Percentiles rank a stretch among this genome's conserved stretches.
These are phyloP conservation scores for Talaromyces pinophilus DNA, from an alignment of 2,329 filamentous ascomycete genomes.

Conservation along the genomic window DNA sequence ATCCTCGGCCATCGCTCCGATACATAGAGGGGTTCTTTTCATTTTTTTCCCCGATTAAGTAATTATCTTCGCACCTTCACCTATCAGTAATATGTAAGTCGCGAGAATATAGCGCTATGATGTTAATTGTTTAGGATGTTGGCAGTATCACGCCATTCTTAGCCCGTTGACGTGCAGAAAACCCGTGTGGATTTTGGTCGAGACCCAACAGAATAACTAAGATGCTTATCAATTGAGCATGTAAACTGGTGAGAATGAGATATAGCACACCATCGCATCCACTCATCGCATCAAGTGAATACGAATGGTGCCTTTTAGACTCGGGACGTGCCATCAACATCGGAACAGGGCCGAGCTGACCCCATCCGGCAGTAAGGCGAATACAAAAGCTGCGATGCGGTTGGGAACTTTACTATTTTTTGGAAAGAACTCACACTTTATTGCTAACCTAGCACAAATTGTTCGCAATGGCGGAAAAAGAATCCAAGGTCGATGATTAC, in stretches of 20 bases:
- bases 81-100: not conserved
- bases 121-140: not conserved
- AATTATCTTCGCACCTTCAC: not conserved
- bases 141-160: constrained; percentile 14
- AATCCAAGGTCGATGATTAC: not conserved
- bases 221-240: not conserved
- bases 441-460: not conserved
- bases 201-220: not conserved
- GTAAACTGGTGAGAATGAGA: not conserved
- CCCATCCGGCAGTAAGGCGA: not conserved
- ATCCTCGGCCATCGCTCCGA: not conserved
- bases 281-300: constrained; percentile 6
- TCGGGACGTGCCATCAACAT: not conserved
- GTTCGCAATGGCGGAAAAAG: not conserved
- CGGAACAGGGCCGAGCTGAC: not conserved
- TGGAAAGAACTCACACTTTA: not conserved
- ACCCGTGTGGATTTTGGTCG: not conserved
- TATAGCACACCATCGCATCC: constrained; percentile 14
- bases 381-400: not conserved
- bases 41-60: not conserved
- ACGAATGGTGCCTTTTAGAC: not conserved
- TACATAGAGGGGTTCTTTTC: not conserved
- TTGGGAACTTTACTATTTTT: not conserved
- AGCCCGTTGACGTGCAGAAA: constrained; percentile 8
- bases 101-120: not conserved